Evolutionary conservation across 2,329 filamentous ascomycete species (phyloP), one percentile per base, ranked within the genome.

Genomic region (Nothophoma quercina): DNA sequence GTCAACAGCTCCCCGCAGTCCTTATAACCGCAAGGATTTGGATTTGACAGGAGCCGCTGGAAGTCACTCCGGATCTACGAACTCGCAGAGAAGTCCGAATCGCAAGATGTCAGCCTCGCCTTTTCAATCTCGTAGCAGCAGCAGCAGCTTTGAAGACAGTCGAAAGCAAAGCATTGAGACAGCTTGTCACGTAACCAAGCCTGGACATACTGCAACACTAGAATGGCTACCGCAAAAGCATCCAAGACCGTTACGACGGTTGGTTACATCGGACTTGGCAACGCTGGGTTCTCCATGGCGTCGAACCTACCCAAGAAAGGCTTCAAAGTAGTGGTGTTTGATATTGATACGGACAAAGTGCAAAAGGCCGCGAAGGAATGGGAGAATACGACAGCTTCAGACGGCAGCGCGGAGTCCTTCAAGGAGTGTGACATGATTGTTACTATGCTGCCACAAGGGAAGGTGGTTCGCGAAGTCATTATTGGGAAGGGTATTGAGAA

Each of bases 191-290:
- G 7, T 38, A 9, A 32, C 25, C 8, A 5, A 26, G 6, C 33
- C 32, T 29, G 22, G 16, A 12, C 32, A 19, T 8, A 21, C 39
- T 16, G 39, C 33, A 13, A 35, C 15, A 15, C 28, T 34, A 12
- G 13, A 26, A 34, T 45, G 40, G 34, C 19, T 34, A 10, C 23
- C 18, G 19, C 40, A 23, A 15, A 34, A 40, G 15, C 22, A 18
- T 10, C 23, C 42, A 35, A 36, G 15, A 9, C 29, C 16, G 38
- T 48, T 18, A 18, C 39, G 12, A 44, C 28, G 28, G 47, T 44
- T 22, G 52, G 42, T 16, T 56, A 48, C 22, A 44, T 56, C 13
- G 52, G 46, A 2, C 47, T 55, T 19, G 41, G 51, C 29, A 50
- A 50, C 23, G 51, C 51, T 26, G 51, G 44, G 4, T 47, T 51